Conservation (phyloP, 352 stramenopile species). For the Phytophthora tubulina region DNA sequence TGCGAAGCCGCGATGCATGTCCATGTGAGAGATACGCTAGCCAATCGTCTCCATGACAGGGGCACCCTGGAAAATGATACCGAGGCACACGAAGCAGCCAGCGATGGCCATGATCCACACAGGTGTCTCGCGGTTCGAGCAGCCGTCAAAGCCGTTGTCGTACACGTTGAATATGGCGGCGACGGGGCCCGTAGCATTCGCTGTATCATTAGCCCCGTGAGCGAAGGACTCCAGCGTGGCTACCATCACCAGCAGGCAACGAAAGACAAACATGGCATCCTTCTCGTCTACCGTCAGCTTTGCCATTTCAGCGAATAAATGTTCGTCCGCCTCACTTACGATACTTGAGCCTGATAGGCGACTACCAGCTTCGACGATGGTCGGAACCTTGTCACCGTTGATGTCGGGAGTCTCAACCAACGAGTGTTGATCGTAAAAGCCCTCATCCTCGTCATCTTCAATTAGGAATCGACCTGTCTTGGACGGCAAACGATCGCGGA, state of each 20-base stretch:
- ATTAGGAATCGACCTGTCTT: slow-evolving; percentile 34
- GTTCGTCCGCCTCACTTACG: slow-evolving; percentile 25
- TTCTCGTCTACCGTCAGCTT: slow-evolving; percentile 46
- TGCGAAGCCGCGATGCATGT: slow-evolving; percentile 71
- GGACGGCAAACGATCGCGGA: slow-evolving; percentile 32
- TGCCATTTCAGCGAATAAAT: slow-evolving; percentile 33
- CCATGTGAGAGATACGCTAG: slow-evolving; percentile 57
- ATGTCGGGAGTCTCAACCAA: slow-evolving; percentile 21
- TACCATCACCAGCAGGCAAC: slow-evolving; percentile 79
- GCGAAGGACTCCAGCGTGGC: slow-evolving; percentile 76
- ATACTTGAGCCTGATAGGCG: neutral
- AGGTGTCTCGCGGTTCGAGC: slow-evolving; percentile 24
- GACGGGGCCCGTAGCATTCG: slow-evolving; percentile 80
- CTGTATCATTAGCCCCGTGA: slow-evolving; percentile 86
- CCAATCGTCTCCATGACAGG: slow-evolving; percentile 76
- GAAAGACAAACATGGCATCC: slow-evolving; percentile 55
- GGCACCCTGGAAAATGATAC: slow-evolving; percentile 64
- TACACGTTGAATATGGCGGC: slow-evolving; percentile 73
- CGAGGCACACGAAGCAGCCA: slow-evolving; percentile 58
- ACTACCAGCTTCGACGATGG: neutral
- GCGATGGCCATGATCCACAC: slow-evolving; percentile 79
- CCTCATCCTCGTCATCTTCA: slow-evolving; percentile 13
- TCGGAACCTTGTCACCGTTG: slow-evolving; percentile 8
- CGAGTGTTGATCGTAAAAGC: slow-evolving; percentile 11
- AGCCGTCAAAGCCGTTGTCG: slow-evolving; percentile 41